These are phyloP conservation scores for Cryphonectria nitschkei DNA, from an alignment of 2,329 filamentous ascomycete genomes.

Conservation along the genomic window DNA sequence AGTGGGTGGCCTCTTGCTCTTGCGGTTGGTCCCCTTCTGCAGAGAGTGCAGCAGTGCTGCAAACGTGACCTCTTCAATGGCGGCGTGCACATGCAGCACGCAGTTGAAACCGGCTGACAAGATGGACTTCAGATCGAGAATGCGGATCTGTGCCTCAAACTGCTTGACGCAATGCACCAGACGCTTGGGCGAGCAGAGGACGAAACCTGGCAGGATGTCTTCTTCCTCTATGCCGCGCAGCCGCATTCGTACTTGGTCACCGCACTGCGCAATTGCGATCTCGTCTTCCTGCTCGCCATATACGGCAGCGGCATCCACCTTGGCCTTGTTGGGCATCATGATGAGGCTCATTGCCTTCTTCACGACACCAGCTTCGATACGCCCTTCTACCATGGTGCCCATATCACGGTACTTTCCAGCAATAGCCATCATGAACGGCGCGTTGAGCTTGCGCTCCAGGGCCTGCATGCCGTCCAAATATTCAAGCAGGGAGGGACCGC, in stretches of 20 bases:
- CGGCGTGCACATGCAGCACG: slow-evolving; percentile 94
- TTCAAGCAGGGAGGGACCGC: slow-evolving; percentile 88
- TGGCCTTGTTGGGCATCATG: slow-evolving; percentile 94
- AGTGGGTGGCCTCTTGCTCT: slow-evolving; percentile 89
- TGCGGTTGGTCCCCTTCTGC: slow-evolving; percentile 90
- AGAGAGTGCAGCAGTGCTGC: slow-evolving; percentile 86
- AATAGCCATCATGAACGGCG: slow-evolving; percentile 90
- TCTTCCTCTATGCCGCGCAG: slow-evolving; percentile 96
- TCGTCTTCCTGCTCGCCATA: slow-evolving; percentile 98
- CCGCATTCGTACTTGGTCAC: slow-evolving; percentile 91
- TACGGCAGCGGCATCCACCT: slow-evolving; percentile 78
- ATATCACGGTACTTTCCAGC: slow-evolving; percentile 96
- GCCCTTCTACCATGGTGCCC: slow-evolving; percentile 96
- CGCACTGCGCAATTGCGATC: slow-evolving; percentile 77
- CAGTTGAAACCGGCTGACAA: slow-evolving; percentile 96
- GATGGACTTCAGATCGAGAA: slow-evolving; percentile 93
- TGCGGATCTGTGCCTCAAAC: slow-evolving; percentile 96
- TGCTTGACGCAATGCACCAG: slow-evolving; percentile 85
- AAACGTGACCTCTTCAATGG: slow-evolving; percentile 97
- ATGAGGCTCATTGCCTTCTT: slow-evolving; percentile 85
- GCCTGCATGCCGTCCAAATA: slow-evolving; percentile 94
- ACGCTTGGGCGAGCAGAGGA: slow-evolving; percentile 92
- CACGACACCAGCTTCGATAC: slow-evolving; percentile 91
- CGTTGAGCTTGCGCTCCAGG: slow-evolving; percentile 93
- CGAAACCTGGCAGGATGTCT: slow-evolving; percentile 92